These are phyloP conservation scores for Termitomyces sp. DNA, from an alignment of 768 basidiomycete genomes.

Conservation along the genomic window DNA sequence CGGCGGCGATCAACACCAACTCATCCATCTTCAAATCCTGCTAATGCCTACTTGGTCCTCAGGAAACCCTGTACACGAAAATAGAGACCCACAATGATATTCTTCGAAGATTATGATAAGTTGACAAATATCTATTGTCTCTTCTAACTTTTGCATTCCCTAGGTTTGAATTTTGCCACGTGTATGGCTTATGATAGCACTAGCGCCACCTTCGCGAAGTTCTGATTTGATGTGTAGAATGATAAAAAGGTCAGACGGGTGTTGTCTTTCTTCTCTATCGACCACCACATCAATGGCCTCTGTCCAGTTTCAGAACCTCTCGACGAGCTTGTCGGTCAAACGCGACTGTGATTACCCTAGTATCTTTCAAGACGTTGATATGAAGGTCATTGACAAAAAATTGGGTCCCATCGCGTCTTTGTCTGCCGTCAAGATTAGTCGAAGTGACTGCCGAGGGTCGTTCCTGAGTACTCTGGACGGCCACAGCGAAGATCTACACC, in stretches of 20 bases:
- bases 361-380: background rate
- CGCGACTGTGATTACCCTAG: conserved; percentile 8
- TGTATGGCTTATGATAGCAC: too few relatives aligned
- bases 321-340: background rate
- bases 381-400: conserved; percentile 7
- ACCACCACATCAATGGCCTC: background rate
- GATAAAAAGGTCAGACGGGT: background rate
- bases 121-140: too few relatives aligned
- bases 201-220: too few relatives aligned
- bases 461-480: conserved; percentile 27
- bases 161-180: too few relatives aligned
- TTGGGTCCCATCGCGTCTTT: conserved; percentile 4
- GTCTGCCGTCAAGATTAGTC: conserved; percentile 10
- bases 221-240: background rate
- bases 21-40: too few relatives aligned
- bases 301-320: background rate
- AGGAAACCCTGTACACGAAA: too few relatives aligned
- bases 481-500: conserved; percentile 27
- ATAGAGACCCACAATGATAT: too few relatives aligned
- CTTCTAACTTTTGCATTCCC: too few relatives aligned
- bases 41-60: too few relatives aligned
- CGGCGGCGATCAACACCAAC: too few relatives aligned
- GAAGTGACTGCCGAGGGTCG: background rate
- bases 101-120: too few relatives aligned
- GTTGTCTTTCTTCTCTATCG: background rate